These are phyloP conservation scores for Cicer bijugum DNA, from an alignment of 306 rosid genomes.

Conservation along the genomic window DNA sequence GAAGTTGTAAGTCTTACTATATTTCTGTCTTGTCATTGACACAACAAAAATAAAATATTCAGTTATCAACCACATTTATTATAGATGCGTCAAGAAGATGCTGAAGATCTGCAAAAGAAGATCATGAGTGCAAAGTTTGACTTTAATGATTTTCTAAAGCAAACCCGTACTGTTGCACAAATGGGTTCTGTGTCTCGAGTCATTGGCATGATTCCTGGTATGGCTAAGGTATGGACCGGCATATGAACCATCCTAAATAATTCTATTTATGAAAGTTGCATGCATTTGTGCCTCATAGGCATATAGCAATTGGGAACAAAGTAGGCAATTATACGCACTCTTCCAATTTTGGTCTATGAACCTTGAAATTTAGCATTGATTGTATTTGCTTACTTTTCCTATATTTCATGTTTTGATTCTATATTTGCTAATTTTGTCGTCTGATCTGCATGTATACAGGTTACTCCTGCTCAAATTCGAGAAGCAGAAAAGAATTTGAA, in stretches of 20 bases:
- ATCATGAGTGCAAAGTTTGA: conserved; percentile 97
- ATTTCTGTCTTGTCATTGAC: conserved; percentile 30
- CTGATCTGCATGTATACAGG: conserved; percentile 55
- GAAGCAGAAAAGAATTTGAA: conserved; percentile 92
- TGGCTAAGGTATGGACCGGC: conserved; percentile 81
- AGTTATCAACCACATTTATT: conserved; percentile 38
- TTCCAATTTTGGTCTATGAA: conserved; percentile 40
- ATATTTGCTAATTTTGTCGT: conserved; percentile 17
- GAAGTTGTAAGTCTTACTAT: conserved; percentile 75
- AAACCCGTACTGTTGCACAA: conserved; percentile 90
- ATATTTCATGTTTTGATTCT: conserved; percentile 27
- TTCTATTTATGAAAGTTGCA: conserved; percentile 13
- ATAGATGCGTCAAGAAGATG: conserved; percentile 97
- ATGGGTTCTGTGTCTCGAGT: conserved; percentile 99
- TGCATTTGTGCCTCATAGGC: conserved; percentile 2
- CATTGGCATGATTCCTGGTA: conserved; percentile 99
- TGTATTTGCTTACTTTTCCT: conserved; percentile 18
- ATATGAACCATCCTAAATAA: conserved; percentile 16
- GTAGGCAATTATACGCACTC: conserved; percentile 19
- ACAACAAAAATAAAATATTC: conserved; percentile 11
- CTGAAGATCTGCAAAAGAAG: conserved; percentile 96
- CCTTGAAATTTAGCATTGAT: conserved; percentile 37
- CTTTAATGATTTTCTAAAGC: conserved; percentile 96
- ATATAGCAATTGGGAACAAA: conserved; percentile 5
- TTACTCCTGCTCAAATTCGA: conserved; percentile 96